These are phyloP conservation scores for Kwoniella heveanensis DNA, from an alignment of 768 basidiomycete genomes.

Conservation along the genomic window DNA sequence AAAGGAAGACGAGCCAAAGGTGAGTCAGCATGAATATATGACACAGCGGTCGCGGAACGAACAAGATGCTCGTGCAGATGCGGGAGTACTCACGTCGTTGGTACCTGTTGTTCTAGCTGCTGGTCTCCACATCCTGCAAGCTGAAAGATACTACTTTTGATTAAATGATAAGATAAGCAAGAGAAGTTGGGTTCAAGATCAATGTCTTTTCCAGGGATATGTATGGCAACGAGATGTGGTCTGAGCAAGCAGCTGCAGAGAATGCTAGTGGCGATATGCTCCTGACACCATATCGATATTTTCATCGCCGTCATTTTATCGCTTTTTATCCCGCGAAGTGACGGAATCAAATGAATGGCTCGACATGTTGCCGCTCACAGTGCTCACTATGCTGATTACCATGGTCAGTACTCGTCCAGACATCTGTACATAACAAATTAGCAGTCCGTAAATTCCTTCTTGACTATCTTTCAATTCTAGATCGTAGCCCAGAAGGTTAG, in stretches of 20 bases:
- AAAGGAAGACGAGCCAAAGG: not conserved
- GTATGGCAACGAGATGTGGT: no score
- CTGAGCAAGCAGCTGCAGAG: not conserved
- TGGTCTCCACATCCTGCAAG: conserved; percentile 52
- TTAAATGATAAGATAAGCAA: not conserved
- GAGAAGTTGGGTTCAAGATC: not conserved
- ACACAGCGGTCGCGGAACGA: no score
- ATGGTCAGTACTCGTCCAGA: no score
- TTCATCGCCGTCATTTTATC: not conserved
- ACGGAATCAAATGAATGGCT: not conserved
- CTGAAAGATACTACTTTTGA: not conserved
- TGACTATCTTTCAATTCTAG: not conserved
- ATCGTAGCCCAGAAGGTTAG: no score
- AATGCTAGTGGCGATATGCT: not conserved
- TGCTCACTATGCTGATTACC: no score
- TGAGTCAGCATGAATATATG: not conserved
- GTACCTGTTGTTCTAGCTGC: conserved; percentile 87
- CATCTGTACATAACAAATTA: not conserved
- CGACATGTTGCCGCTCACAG: not conserved
- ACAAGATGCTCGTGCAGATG: no score
- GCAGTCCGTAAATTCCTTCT: not conserved
- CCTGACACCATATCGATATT: not conserved
- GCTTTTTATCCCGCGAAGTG: conserved; percentile 9
- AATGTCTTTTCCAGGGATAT: not conserved
- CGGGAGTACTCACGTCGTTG: conserved; percentile 82